Evolutionary conservation across 148 eudicot genomes (phyloP).

Genomic region (Linanthus parryae): DNA sequence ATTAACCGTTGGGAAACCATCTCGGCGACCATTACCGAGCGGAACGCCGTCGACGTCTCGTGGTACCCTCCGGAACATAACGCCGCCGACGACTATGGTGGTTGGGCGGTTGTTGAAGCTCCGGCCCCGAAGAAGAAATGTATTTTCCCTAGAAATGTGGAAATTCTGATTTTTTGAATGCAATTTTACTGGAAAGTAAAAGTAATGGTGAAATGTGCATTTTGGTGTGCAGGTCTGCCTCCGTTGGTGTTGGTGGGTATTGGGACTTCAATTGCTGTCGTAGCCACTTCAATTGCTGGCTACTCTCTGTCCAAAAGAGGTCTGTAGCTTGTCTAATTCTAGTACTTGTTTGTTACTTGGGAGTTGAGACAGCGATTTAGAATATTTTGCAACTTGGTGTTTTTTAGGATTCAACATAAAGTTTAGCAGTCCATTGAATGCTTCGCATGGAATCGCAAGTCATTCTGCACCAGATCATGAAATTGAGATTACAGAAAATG

Average conservation of each 20-base stretch:
- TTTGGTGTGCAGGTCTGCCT: slow-evolving; percentile 45
- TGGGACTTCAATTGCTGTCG: slow-evolving; percentile 52
- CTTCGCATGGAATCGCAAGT: slow-evolving; percentile 23
- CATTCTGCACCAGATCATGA: slow-evolving; percentile 18
- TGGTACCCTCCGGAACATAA: slow-evolving; percentile 38
- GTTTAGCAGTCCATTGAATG: slow-evolving; percentile 32
- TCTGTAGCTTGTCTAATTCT: slow-evolving; percentile 12
- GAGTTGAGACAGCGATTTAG: neutral
- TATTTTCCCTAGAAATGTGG: slow-evolving; percentile 5
- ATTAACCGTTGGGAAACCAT: slow-evolving; percentile 16
- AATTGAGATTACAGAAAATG: slow-evolving; percentile 15
- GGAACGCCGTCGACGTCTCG: slow-evolving; percentile 18
- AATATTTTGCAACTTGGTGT: slow-evolving; percentile 3
- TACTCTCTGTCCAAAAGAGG: slow-evolving; percentile 44
- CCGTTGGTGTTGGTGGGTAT: slow-evolving; percentile 41
- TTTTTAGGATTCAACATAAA: slow-evolving; percentile 45
- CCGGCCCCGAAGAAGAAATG: slow-evolving; percentile 30
- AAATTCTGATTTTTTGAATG: neutral
- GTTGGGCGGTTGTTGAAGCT: slow-evolving; percentile 53
- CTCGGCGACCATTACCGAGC: slow-evolving; percentile 25
- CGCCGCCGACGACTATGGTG: slow-evolving; percentile 40
- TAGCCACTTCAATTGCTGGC: slow-evolving; percentile 41
- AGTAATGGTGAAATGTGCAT: too few relatives aligned
- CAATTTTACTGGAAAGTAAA: neutral
- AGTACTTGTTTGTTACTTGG: neutral